A percentile compares a stretch with the other conserved stretches of the same genome.
Conservation (phyloP, 768 basidiomycete species). For the Podaxis sp. region DNA sequence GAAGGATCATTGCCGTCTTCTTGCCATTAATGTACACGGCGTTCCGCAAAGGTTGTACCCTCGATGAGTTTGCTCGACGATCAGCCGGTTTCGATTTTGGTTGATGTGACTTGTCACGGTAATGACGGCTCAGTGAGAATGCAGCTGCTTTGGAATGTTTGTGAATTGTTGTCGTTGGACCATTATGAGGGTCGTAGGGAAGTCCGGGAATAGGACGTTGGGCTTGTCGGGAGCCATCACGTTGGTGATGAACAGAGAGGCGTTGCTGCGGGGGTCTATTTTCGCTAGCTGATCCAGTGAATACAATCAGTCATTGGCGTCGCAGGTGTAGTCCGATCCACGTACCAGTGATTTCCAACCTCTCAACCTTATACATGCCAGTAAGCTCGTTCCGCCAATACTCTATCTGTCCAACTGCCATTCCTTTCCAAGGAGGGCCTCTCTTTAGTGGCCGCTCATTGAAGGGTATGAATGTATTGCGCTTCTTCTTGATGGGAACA, state of each 20-base stretch:
- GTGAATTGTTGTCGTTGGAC: conserved; percentile 71
- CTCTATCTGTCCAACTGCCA: conserved; percentile 56
- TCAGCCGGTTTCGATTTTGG: conserved; percentile 13
- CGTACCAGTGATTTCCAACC: conserved; percentile 10
- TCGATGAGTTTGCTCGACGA: conserved; percentile 25
- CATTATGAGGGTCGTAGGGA: conserved; percentile 45
- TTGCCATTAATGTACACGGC: conserved; percentile 27
- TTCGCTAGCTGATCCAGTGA: conserved; percentile 3
- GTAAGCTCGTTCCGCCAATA: conserved; percentile 65
- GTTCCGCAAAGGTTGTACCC: conserved; percentile 20
- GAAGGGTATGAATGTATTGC: conserved; percentile 10
- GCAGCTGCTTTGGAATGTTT: conserved; percentile 80
- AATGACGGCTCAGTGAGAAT: conserved; percentile 76
- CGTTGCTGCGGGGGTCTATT: conserved; percentile 55
- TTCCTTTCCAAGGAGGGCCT: conserved; percentile 40
- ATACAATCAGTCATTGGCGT: not conserved
- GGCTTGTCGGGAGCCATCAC: conserved; percentile 17
- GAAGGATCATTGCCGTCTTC: conserved; percentile 52
- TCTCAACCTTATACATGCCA: conserved; percentile 51
- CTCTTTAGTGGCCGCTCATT: conserved; percentile 20
- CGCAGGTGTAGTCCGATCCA: not conserved
- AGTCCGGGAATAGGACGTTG: conserved; percentile 25
- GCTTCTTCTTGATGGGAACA: not conserved
- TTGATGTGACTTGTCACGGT: conserved; percentile 28
- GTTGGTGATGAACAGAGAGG: conserved; percentile 57